These are phyloP conservation scores for Schwanniomyces occidentalis DNA, from an alignment of 805 yeast species.

Conservation along the genomic window DNA sequence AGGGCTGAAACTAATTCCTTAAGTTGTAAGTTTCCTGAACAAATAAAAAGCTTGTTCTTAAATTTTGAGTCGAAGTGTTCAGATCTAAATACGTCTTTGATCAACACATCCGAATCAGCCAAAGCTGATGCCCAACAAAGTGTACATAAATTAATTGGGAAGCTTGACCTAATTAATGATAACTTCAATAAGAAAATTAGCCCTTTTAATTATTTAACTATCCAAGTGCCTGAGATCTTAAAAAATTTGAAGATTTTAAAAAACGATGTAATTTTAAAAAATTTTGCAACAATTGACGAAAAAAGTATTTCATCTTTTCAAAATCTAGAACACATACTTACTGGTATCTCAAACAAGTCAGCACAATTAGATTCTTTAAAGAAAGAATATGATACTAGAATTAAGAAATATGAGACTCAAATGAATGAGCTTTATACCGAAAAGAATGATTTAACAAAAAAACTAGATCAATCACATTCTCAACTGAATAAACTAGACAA, in stretches of 20 bases:
- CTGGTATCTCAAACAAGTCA: not conserved
- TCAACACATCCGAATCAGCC: too few species aligned
- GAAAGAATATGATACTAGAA: not conserved
- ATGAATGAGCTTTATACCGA: not conserved
- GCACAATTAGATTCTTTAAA: not conserved
- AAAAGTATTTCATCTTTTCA: not conserved
- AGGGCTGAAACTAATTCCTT: too few species aligned
- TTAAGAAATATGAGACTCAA: not conserved
- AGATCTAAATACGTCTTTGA: too few species aligned
- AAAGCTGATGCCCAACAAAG: too few species aligned
- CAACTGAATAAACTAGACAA: not conserved
- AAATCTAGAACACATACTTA: not conserved
- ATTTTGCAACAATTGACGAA: constrained; percentile 2
- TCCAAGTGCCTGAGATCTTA: too few species aligned
- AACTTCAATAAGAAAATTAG: too few species aligned
- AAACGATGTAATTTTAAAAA: not conserved
- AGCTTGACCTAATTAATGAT: too few species aligned
- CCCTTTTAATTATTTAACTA: too few species aligned
- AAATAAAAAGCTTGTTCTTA: too few species aligned
- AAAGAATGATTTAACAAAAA: not conserved
- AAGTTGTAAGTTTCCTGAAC: too few species aligned
- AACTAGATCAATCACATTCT: not conserved
- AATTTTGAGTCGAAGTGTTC: too few species aligned
- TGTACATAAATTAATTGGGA: too few species aligned
- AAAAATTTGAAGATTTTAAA: not conserved